A percentile compares a stretch with the other conserved stretches of the same genome.
phyloP scores from a whole-genome alignment of 2,329 filamentous ascomycete genomes.

The Cercospora beticola region DNA sequence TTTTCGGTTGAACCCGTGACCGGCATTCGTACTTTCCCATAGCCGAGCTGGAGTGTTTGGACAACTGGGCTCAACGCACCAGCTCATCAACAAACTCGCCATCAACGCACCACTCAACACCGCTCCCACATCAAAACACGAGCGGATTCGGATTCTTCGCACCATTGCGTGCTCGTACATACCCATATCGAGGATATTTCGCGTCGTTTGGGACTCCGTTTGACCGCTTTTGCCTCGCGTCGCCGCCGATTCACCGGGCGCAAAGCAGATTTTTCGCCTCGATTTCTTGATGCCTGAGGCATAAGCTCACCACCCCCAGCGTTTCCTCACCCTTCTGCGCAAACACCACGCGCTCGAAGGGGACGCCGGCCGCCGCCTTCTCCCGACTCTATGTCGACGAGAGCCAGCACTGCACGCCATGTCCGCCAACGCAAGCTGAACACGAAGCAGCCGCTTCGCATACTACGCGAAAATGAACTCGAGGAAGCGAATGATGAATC shows the following conservation, averaged over 20 bases:
- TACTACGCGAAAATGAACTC: conserved; percentile 88
- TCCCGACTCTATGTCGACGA: conserved; percentile 29
- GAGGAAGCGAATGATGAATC: conserved; percentile 76
- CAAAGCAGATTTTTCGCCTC: conserved; percentile 7
- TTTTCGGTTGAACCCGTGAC: neutral
- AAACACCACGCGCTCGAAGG: conserved; percentile 4
- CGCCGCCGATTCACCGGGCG: conserved; percentile 10
- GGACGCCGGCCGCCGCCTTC: conserved; percentile 6
- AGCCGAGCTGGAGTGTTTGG: conserved; percentile 8
- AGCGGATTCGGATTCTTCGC: neutral
- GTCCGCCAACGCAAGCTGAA: conserved; percentile 86
- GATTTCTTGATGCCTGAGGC: conserved; percentile 10
- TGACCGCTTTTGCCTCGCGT: conserved; percentile 13
- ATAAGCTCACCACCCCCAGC: neutral
- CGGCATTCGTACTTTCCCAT: neutral
- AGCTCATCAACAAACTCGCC: conserved; percentile 12
- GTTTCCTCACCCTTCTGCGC: conserved; percentile 5
- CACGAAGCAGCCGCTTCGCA: conserved; percentile 80
- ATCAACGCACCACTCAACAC: conserved; percentile 18
- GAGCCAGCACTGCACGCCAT: conserved; percentile 40
- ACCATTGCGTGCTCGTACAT: conserved; percentile 18
- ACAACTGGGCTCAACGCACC: conserved; percentile 11
- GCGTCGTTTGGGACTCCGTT: conserved; percentile 8
- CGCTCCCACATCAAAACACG: conserved; percentile 5
- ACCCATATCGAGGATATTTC: conserved; percentile 20